These are phyloP conservation scores for Neoarthrinium moseri DNA, from an alignment of 2,329 filamentous ascomycete genomes.

Conservation along the genomic window DNA sequence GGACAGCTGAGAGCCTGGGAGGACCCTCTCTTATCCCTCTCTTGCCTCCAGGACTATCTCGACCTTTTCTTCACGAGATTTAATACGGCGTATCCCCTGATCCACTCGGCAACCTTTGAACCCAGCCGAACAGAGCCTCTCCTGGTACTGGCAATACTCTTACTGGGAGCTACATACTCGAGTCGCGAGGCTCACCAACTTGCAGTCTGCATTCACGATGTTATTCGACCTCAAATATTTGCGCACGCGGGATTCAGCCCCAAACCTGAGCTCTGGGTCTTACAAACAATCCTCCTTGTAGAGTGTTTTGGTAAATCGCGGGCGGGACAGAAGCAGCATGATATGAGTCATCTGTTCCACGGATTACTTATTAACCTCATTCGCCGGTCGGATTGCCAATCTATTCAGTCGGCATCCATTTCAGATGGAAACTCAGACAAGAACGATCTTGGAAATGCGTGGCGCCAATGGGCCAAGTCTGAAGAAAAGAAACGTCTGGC, in stretches of 20 bases:
- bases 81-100: slow-evolving; percentile 58
- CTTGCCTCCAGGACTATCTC: slow-evolving; percentile 52
- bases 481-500: slow-evolving; percentile 61
- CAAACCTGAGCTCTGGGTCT: slow-evolving; percentile 58
- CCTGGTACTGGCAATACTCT: slow-evolving; percentile 51
- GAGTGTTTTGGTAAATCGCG: slow-evolving; percentile 65
- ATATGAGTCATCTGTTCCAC: slow-evolving; percentile 58
- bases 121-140: slow-evolving; percentile 47
- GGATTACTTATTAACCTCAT: slow-evolving; percentile 37
- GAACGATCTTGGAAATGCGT: slow-evolving; percentile 42
- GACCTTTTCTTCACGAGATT: slow-evolving; percentile 61
- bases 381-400: slow-evolving; percentile 34
- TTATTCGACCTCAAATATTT: slow-evolving; percentile 58
- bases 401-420: slow-evolving; percentile 24
- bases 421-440: slow-evolving; percentile 25
- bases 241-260: slow-evolving; percentile 55
- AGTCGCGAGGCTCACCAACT: slow-evolving; percentile 58
- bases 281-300: slow-evolving; percentile 61
- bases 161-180: slow-evolving; percentile 62
- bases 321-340: slow-evolving; percentile 61
- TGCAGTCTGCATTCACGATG: slow-evolving; percentile 61
- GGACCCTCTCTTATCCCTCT: slow-evolving; percentile 49
- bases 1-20: slow-evolving; percentile 43
- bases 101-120: slow-evolving; percentile 58
- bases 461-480: slow-evolving; percentile 51